phyloP scores from a whole-genome alignment of 169 alveolate genomes.

The Plasmodium adleri region DNA sequence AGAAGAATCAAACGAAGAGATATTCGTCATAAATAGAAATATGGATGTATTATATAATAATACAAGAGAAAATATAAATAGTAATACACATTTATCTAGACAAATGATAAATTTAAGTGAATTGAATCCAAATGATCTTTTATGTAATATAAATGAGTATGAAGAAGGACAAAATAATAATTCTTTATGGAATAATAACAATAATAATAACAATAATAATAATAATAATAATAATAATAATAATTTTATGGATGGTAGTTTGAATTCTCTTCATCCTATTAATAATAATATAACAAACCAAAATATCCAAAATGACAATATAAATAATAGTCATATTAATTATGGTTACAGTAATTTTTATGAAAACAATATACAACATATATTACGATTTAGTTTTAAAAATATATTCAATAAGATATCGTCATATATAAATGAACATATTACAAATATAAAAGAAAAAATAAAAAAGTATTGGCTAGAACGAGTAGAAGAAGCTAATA shows the following conservation, averaged over 20 bases:
- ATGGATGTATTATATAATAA: neutral
- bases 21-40: neutral
- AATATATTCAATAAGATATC: neutral
- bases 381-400: neutral
- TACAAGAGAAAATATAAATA: conserved; percentile 10
- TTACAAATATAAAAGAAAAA: conserved; percentile 49
- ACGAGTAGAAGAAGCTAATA: conserved; percentile 67
- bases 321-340: neutral
- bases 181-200: neutral
- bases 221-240: conserved; percentile 2
- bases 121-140: conserved; percentile 62
- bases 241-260: no score
- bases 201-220: neutral
- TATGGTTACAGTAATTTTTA: neutral
- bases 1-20: neutral
- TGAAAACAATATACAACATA: no score
- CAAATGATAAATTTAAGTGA: conserved; percentile 18
- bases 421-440: conserved; percentile 1
- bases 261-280: no score
- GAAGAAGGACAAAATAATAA: neutral
- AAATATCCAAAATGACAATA: neutral
- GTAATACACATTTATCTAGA: neutral
- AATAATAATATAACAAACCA: neutral
- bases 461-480: conserved; percentile 65
- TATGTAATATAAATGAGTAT: conserved; percentile 6